Evolutionary conservation across 176 grass and related monocot species (phyloP), one percentile per base, ranked within the genome.

Genomic region (Aegilops sharonensis): DNA sequence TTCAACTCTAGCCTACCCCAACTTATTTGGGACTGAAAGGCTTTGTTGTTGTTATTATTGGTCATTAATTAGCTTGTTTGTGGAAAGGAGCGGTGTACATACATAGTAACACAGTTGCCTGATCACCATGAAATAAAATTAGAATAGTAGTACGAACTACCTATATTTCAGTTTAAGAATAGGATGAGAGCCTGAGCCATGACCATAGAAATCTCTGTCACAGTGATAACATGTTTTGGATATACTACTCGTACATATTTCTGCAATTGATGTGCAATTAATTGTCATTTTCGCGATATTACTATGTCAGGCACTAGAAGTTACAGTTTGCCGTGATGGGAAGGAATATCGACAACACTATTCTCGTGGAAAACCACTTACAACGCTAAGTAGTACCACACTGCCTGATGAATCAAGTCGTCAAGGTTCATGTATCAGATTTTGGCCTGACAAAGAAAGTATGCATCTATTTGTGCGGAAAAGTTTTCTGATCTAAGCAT

Each of bases 391-490:
- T 80, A 92, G 90, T 72, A 70, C 66, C 29, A 43, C 48, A 88
- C 65, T 92, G 59, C 69, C 88, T 84, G 59, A 50, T 78, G 93
- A 95, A 75, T 88, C 84, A 84, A 89, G 67, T 82, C 84, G 25
- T 30, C 86, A 85, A 29, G 97, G 96, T 39, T 95, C 97, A 50
- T 36, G 81, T 29, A 90, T 98, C 68, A 88, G 90, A 80, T 98
- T 98, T 92, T 98, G 94, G 94, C 97, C 97, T 84, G 97, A 98
- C 85, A 98, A 89, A 90, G 71, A 95, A 30, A 95, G 97, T 98
- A 88, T 86, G 78, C 31, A 79, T 88, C 13, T 92, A 40, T 79
- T 75, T 43, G 34, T 83, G 29, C 20, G 4, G 62, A 27, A 47
- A 39, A 72, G 17, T 70, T 79, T 73, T 84, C 70, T 67, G 70